These are phyloP conservation scores for Sclerotinia spermophila DNA, from an alignment of 2,329 filamentous ascomycete species.

Conservation along the genomic window DNA sequence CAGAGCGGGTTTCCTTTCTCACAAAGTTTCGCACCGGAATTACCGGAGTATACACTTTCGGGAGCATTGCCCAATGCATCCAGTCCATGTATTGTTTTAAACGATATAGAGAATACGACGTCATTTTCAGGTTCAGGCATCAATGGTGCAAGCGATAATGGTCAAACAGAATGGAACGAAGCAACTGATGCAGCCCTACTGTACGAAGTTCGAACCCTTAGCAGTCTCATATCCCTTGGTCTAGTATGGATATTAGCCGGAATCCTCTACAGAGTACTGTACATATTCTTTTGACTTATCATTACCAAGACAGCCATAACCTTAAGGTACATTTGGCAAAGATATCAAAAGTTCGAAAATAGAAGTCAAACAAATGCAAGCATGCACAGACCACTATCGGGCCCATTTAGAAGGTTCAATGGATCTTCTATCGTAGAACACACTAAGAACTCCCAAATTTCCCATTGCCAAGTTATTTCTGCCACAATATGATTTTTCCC, in stretches of 20 bases:
- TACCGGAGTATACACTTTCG: background rate
- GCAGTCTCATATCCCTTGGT: conserved; percentile 9
- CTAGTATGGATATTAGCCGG: background rate
- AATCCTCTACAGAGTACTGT: background rate
- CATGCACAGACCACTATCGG: conserved; percentile 11
- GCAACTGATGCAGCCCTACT: conserved; percentile 11
- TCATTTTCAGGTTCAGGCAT: background rate
- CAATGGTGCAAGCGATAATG: background rate
- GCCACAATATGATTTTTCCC: background rate
- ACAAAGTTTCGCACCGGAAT: background rate
- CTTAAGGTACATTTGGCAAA: background rate
- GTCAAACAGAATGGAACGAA: conserved; percentile 3
- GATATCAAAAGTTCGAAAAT: conserved; percentile 10
- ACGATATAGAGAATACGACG: conserved; percentile 6
- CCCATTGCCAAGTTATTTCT: background rate
- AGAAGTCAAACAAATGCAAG: conserved; percentile 5
- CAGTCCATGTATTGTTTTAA: background rate
- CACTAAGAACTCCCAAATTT: background rate
- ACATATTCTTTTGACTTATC: background rate
- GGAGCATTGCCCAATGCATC: conserved; percentile 7
- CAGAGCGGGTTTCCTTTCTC: background rate
- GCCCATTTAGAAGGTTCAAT: background rate
- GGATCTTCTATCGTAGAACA: conserved; percentile 9
- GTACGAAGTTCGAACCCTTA: background rate
- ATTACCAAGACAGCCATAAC: background rate